Evolutionary conservation across 352 stramenopile species (phyloP).

Genomic region (Phytophthora cactorum): DNA sequence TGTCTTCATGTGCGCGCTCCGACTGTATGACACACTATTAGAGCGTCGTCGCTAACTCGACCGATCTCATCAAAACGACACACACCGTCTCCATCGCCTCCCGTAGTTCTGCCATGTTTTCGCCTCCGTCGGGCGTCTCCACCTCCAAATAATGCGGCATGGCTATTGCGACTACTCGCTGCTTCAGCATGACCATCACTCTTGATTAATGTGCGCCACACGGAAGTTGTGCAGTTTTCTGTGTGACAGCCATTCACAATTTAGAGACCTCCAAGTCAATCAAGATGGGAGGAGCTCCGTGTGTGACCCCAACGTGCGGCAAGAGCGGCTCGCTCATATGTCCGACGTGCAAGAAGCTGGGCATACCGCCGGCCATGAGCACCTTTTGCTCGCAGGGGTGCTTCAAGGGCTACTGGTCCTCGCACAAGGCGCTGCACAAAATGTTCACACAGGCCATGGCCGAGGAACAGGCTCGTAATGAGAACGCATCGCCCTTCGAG

Average conservation of each 20-base stretch:
- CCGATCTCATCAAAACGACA: neutral
- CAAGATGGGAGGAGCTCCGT: constrained; percentile 43
- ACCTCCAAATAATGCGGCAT: constrained; percentile 42
- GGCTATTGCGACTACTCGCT: constrained; percentile 13
- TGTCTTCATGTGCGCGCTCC: constrained; percentile 14
- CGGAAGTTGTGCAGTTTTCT: constrained; percentile 1
- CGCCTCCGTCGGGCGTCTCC: constrained; percentile 23
- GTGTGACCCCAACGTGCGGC: constrained; percentile 75
- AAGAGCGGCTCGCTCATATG: constrained; percentile 90
- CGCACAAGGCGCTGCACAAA: constrained; percentile 97
- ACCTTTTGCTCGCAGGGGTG: constrained; percentile 95
- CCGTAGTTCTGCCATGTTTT: neutral
- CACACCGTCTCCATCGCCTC: constrained; percentile 3
- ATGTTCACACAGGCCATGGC: constrained; percentile 79
- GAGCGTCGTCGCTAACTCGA: neutral
- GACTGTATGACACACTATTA: constrained; percentile 15
- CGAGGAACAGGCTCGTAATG: constrained; percentile 36
- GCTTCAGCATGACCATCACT: constrained; percentile 30
- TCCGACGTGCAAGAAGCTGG: constrained; percentile 92
- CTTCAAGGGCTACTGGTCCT: constrained; percentile 96
- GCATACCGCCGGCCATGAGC: constrained; percentile 83
- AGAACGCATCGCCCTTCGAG: constrained; percentile 51
- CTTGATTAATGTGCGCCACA: constrained; percentile 20
- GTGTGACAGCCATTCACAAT: constrained; percentile 29
- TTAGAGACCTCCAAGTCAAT: constrained; percentile 13